Evolutionary conservation across 495 filamentous ascomycete species (phyloP), one percentile per base, ranked within the genome.

Genomic region (Annulohypoxylon moriforme): DNA sequence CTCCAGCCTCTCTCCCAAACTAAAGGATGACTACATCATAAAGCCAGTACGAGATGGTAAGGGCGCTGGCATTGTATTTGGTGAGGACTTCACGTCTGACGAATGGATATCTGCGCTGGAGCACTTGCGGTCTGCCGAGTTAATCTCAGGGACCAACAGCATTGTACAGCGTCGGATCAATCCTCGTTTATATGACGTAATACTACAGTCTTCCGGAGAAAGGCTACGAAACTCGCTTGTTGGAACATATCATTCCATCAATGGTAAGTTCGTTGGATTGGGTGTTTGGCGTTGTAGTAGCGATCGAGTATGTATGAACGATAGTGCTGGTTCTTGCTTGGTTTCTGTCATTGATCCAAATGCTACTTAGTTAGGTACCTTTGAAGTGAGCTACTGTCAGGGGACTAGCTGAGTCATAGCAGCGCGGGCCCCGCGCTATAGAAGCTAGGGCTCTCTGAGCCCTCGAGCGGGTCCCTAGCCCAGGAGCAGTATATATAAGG

Each of bases 181-280:
- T 40, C 55, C 55, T 38, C 55, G 55, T 4, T 58, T 58, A 14
- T 58, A 58, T 22, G 55, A 58, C 9, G 33, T 58, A 8, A 25
- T 58, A 14, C 13, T 58, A 25, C 4, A 22, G 11, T n/a, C 55
- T 27, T 58, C 55, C 1, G 55, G 55, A 1, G 55, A 58, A 29
- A 58, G 55, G 20, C 9, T 58, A 4, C 33, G 34, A 40, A 40
- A 58, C 36, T 18, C 33, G 3, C 33, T 58, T 25, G 16, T 24
- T 10, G 55, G 55, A 0, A 58, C 55, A 18, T 58, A 58, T n/a
- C 55, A 58, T n/a, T 34, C 20, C 7, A 40, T 58, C 27, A 18
- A 18, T 7, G 55, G 55, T 3, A 20, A 58, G 5, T 40, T 58
- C 22, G 18, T 58, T n/a, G 55, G 55, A 1, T 27, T 58, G 18